Conservation (phyloP, 139 green algal genomes). For the Picochlorum sp. region DNA sequence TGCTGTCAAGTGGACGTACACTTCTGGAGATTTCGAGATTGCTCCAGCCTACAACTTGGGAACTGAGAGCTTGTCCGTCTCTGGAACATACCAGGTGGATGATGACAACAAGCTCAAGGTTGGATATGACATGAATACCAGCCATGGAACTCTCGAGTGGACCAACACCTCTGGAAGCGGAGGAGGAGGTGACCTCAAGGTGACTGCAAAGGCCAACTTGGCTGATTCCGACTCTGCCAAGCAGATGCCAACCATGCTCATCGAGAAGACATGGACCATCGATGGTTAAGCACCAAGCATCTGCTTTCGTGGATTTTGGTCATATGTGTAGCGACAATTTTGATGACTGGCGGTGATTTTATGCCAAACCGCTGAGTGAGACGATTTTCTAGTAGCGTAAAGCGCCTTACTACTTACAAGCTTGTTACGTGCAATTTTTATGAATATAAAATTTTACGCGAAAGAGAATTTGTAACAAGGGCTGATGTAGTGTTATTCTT, state of each 20-base stretch:
- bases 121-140: conserved; percentile 16
- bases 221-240: conserved; percentile 20
- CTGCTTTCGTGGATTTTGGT: background rate
- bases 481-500: too few relatives aligned
- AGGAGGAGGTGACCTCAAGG: conserved; percentile 20
- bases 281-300: conserved; percentile 8
- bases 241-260: conserved; percentile 26
- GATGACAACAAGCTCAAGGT: conserved; percentile 24
- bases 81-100: conserved; percentile 19
- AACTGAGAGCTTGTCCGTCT: conserved; percentile 15
- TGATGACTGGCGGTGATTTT: background rate
- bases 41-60: conserved; percentile 28
- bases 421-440: too few relatives aligned
- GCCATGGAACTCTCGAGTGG: conserved; percentile 16
- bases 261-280: conserved; percentile 23
- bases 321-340: background rate
- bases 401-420: too few relatives aligned
- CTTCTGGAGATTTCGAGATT: conserved; percentile 14
- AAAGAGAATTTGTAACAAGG: too few relatives aligned
- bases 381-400: too few relatives aligned
- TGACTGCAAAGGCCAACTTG: conserved; percentile 19
- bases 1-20: conserved; percentile 16
- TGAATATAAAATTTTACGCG: too few relatives aligned
- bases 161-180: conserved; percentile 18
- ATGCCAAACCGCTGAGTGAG: background rate